Percentiles rank a stretch among this genome's conserved stretches.
Evolutionary conservation across 768 basidiomycete genomes (phyloP).

Genomic region (Hypsizygus marmoreus): DNA sequence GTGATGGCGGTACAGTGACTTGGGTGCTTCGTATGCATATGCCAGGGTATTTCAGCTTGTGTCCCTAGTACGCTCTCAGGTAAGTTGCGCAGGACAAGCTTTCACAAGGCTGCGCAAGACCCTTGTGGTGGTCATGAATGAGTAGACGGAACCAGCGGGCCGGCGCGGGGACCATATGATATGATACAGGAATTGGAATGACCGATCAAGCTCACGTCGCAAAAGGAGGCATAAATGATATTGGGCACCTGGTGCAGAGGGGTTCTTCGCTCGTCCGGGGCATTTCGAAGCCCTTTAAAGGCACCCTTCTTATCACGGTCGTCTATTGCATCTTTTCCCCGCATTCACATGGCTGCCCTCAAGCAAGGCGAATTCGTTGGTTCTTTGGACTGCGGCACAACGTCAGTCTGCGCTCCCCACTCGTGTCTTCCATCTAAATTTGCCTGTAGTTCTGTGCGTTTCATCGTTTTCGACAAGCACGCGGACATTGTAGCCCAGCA

Average conservation of each 20-base stretch:
- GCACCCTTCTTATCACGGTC: slow-evolving; percentile 1
- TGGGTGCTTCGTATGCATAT: too few relatives aligned
- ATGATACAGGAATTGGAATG: too few relatives aligned
- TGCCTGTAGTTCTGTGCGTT: slow-evolving; percentile 74
- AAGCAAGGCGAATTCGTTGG: slow-evolving; percentile 85
- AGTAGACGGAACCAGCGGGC: slow-evolving; percentile 16
- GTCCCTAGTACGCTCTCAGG: too few relatives aligned
- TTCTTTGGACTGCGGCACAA: slow-evolving; percentile 93
- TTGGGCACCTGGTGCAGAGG: slow-evolving; percentile 13
- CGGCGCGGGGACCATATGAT: slow-evolving; percentile 12
- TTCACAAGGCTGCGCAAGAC: too few relatives aligned
- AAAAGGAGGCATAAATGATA: slow-evolving; percentile 15
- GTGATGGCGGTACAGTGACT: too few relatives aligned
- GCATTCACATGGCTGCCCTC: slow-evolving; percentile 27
- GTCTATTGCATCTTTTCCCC: slow-evolving; percentile 11
- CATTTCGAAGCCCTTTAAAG: slow-evolving; percentile 13
- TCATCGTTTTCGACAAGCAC: slow-evolving; percentile 86
- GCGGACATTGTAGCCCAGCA: slow-evolving; percentile 88
- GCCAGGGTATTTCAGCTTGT: too few relatives aligned
- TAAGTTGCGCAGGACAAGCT: too few relatives aligned
- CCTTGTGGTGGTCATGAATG: background rate
- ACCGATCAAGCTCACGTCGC: too few relatives aligned
- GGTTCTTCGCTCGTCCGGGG: slow-evolving; percentile 8
- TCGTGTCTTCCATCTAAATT: background rate
- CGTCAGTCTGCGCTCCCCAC: slow-evolving; percentile 54